phyloP scores from a whole-genome alignment of 2,329 filamentous ascomycete genomes.

The Lasiodiplodia sp. region DNA sequence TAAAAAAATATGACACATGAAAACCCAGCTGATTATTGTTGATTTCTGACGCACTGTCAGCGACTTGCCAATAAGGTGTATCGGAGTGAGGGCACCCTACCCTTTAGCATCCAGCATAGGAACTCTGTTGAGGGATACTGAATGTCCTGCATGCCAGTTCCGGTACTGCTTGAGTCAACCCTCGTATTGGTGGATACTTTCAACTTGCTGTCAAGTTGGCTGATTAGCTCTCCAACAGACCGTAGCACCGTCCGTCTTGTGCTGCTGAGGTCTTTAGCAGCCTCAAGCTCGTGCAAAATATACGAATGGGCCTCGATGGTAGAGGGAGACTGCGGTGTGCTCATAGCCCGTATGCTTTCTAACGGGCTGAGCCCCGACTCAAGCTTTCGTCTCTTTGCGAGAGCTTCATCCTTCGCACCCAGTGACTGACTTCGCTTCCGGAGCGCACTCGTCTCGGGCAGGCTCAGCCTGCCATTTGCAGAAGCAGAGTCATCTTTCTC shows the following conservation, averaged over 20 bases:
- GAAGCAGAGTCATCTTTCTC: not conserved
- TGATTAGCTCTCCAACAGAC: conserved; percentile 9
- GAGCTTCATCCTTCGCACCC: conserved; percentile 9
- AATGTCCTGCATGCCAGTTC: not conserved
- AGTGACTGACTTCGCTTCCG: conserved; percentile 10
- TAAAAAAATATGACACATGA: conserved; percentile 12
- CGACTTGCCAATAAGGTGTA: too few species aligned
- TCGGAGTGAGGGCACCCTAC: not conserved
- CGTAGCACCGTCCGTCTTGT: conserved; percentile 6
- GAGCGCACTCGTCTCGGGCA: not conserved
- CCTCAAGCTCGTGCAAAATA: conserved; percentile 7
- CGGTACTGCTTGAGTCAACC: not conserved
- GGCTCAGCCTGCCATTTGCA: not conserved
- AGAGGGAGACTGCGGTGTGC: conserved; percentile 10
- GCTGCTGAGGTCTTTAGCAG: conserved; percentile 12
- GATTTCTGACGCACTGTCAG: conserved; percentile 1
- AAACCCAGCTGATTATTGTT: conserved; percentile 1
- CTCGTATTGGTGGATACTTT: conserved; percentile 3
- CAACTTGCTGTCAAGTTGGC: not conserved
- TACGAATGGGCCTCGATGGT: conserved; percentile 5
- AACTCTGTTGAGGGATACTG: conserved; percentile 3
- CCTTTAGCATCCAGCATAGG: conserved; percentile 20
- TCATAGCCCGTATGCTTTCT: conserved; percentile 9
- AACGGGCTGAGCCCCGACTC: conserved; percentile 5
- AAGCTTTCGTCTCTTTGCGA: not conserved